These are phyloP conservation scores for Lepidium didymum DNA, from an alignment of 345 rosid genomes.

Conservation along the genomic window DNA sequence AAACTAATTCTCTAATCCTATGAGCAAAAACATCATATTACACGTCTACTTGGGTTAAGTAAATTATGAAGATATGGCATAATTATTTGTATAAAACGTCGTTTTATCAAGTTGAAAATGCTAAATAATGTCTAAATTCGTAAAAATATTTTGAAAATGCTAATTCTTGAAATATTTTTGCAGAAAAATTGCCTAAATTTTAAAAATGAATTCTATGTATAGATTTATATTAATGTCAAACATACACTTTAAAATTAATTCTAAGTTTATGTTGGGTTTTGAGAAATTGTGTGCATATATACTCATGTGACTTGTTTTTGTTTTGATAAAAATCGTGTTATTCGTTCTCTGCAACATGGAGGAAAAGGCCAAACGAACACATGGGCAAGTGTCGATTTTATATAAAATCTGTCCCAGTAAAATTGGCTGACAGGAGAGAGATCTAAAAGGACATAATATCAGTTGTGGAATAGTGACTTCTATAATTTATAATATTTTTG, in stretches of 20 bases:
- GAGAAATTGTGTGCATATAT: not conserved
- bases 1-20: too few species aligned
- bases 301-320: constrained; percentile 3
- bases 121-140: too few species aligned
- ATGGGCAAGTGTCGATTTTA: constrained; percentile 13
- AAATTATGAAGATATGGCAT: too few species aligned
- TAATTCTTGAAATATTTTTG: too few species aligned
- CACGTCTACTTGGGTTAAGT: too few species aligned
- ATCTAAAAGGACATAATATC: constrained; percentile 1
- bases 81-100: too few species aligned
- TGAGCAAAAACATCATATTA: too few species aligned
- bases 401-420: not conserved
- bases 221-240: too few species aligned
- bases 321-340: constrained; percentile 13
- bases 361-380: constrained; percentile 21
- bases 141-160: too few species aligned
- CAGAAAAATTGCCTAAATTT: too few species aligned
- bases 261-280: not conserved
- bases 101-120: too few species aligned
- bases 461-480: not conserved
- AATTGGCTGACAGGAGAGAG: not conserved
- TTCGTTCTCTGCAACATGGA: not conserved
- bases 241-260: not conserved
- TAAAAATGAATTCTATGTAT: too few species aligned
- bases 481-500: not conserved